phyloP scores from a whole-genome alignment of 78 protist species.

The Isochrysis galbana region DNA sequence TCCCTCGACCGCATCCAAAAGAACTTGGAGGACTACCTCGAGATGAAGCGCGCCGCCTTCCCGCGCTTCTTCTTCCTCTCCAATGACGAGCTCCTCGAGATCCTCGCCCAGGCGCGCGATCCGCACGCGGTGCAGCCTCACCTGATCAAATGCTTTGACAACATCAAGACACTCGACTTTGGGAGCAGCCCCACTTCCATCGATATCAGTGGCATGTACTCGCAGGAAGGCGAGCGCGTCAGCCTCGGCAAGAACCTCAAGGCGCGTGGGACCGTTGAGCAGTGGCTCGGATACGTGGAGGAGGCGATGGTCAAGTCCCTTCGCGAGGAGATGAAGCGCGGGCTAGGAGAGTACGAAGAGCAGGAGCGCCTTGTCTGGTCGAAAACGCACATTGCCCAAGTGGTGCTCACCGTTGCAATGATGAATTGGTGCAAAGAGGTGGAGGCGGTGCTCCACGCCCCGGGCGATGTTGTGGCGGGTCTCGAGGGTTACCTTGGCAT shows the following conservation, averaged over 20 bases:
- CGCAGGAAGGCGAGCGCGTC: slow-evolving; percentile 72
- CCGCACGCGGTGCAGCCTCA: slow-evolving; percentile 77
- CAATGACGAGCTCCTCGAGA: slow-evolving; percentile 83
- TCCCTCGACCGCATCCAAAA: slow-evolving; percentile 66
- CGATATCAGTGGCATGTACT: slow-evolving; percentile 59
- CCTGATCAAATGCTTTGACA: slow-evolving; percentile 66
- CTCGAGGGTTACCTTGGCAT: not conserved
- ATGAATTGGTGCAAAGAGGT: slow-evolving; percentile 68
- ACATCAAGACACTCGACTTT: slow-evolving; percentile 53
- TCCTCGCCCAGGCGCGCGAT: slow-evolving; percentile 71
- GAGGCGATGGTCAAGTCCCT: slow-evolving; percentile 52
- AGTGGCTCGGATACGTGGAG: slow-evolving; percentile 75
- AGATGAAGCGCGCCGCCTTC: slow-evolving; percentile 71
- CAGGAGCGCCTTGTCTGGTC: slow-evolving; percentile 56
- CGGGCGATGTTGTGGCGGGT: slow-evolving; percentile 19
- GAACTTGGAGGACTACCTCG: slow-evolving; percentile 71
- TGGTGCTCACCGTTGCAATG: slow-evolving; percentile 49
- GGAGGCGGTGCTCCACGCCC: not conserved
- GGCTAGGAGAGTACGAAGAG: slow-evolving; percentile 36
- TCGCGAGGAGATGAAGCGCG: slow-evolving; percentile 11
- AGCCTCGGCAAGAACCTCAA: slow-evolving; percentile 46
- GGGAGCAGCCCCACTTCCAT: not conserved
- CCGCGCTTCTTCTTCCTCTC: slow-evolving; percentile 81
- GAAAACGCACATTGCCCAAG: slow-evolving; percentile 59
- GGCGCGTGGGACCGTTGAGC: slow-evolving; percentile 65